Evolutionary conservation across 768 basidiomycete genomes (phyloP), one percentile per base, ranked within the genome.

Genomic region (Kwoniella bestiolae): DNA sequence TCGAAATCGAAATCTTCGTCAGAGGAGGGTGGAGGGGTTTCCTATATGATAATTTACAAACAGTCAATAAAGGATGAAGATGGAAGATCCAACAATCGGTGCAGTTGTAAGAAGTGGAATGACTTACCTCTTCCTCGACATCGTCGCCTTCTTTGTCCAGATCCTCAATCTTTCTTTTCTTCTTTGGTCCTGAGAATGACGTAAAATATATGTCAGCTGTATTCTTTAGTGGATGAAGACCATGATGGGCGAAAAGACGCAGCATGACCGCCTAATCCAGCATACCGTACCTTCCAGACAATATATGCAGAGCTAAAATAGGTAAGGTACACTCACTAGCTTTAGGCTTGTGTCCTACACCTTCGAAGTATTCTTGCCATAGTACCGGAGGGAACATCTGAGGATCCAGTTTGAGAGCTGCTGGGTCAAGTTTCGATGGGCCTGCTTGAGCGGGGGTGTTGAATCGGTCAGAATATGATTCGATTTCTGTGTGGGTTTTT

Each of bases 311-410:
- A n/a, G n/a, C n/a, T n/a, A n/a, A n/a, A n/a, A n/a, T n/a, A n/a
- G n/a, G n/a, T n/a, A n/a, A n/a, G n/a, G n/a, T 45, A 29, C 21
- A 65, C 66, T 60, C 45, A 63, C 66, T 64, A 9, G 46, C 26
- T 56, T 67, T 71, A 2, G 25, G 35, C 34, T 58, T 52, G 61
- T 55, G 5, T n/a, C 57, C 32, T 7, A 53, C 63, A 1, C 69
- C 67, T 44, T 69, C 76, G 58, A 78, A 74, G 46, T 74, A 74
- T 49, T 65, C 71, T 35, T 61, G 56, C 77, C 77, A 78, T 34
- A 78, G 51, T 5, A 50, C 38, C 21, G 70, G 69, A 18, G 77
- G 77, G 57, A 78, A 78, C 46, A 72, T 64, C 12, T n/a, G 16
- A 31, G 67, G 44, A 44, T 78, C 70, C 45, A 78, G 29, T 21